phyloP scores from a whole-genome alignment of 2,329 filamentous ascomycete species.

The Fusarium pilosicola region DNA sequence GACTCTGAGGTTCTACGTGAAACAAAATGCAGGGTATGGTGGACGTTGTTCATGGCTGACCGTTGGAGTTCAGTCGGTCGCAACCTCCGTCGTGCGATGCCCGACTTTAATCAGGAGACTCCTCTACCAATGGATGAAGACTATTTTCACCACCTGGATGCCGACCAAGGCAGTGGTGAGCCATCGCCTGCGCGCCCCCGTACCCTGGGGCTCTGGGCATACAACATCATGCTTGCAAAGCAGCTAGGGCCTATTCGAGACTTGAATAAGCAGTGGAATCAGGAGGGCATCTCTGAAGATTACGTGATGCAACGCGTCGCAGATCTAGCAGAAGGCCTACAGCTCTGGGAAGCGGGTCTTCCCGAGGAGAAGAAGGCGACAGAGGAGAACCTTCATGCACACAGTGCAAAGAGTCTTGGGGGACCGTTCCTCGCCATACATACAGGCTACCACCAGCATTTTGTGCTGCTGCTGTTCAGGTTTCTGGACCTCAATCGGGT shows the following conservation, averaged over 20 bases:
- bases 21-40: constrained; percentile 15
- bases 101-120: constrained; percentile 6
- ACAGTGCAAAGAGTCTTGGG: constrained; percentile 1
- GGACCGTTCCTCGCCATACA: constrained; percentile 10
- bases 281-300: not conserved
- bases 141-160: not conserved
- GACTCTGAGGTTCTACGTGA: constrained; percentile 2
- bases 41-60: constrained; percentile 9
- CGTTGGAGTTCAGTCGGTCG: constrained; percentile 11
- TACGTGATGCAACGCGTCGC: constrained; percentile 7
- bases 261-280: constrained; percentile 5
- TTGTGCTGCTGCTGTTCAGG: not conserved
- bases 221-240: constrained; percentile 11
- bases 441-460: constrained; percentile 11
- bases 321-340: not conserved
- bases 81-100: constrained; percentile 9
- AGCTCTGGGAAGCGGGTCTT: not conserved
- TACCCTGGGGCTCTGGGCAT: constrained; percentile 7
- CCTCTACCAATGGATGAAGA: constrained; percentile 13
- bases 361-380: constrained; percentile 4
- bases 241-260: constrained; percentile 1
- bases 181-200: not conserved
- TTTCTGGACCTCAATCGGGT: constrained; percentile 1
- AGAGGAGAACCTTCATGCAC: constrained; percentile 1
- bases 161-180: not conserved